Evolutionary conservation across 768 basidiomycete genomes (phyloP), one percentile per base, ranked within the genome.

Genomic region (Xanthoconium purpureum): DNA sequence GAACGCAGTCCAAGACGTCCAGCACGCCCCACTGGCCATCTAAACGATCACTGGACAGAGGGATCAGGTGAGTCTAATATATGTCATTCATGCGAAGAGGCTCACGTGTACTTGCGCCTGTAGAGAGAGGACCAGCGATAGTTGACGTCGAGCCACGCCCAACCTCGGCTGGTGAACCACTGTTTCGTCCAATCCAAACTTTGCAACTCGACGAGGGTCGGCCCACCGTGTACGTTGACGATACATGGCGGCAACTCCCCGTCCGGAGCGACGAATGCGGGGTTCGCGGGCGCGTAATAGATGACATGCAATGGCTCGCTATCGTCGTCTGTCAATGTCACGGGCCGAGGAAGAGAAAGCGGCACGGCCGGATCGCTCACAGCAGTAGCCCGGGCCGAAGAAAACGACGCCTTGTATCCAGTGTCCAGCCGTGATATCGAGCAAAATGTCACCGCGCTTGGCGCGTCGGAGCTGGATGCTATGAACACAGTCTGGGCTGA

Each of bases 121-220:
- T 54, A 54, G 29, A 47, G 45, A n/a, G 52, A 54, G 29, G 52
- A 47, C 14, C 45, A 45, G 37, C 45, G 52, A 37, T 53, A 53
- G 45, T 53, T 53, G 45, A 53, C 52, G 37, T 53, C 52, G 14
- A 54, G 45, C 52, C 52, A 54, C 10, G 52, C 52, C 45, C 52
- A 54, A 1, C 52, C 52, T 37, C 45, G 52, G 52, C 52, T 54
- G 15, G 52, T 54, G 37, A 39, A 47, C 52, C 52, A 54, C 20
- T 54, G 52, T 20, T 54, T 54, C 29, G 45, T 38, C 38, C 11
- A 54, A 20, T 54, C 52, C 6, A 54, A 12, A 20, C 45, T 47
- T 39, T 54, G 52, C 5, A 54, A 8, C 3, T 45, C 52, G 5
- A 47, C 32, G 3, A 53, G 33, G 6, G 45, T 53, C 15, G 44